Conservation (phyloP, 306 rosid genomes). For the Vigna trinervia region DNA sequence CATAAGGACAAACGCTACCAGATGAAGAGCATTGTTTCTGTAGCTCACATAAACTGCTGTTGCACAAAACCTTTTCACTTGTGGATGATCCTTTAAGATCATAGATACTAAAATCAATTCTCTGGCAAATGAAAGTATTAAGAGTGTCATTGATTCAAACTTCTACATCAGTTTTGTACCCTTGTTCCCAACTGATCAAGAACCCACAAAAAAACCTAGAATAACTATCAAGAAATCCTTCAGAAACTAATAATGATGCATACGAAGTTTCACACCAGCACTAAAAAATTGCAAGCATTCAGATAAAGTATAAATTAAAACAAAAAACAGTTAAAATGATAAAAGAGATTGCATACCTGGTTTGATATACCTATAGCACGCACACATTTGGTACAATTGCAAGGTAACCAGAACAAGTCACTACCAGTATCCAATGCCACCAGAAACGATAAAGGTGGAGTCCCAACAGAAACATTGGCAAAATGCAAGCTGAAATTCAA, state of each 20-base stretch:
- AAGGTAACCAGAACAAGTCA: constrained; percentile 92
- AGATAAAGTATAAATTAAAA: not conserved
- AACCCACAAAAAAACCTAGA: not conserved
- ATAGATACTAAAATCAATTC: constrained; percentile 59
- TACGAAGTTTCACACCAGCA: constrained; percentile 12
- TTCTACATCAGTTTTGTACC: constrained; percentile 26
- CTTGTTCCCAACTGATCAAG: not conserved
- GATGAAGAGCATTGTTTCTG: constrained; percentile 62
- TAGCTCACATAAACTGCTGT: constrained; percentile 61
- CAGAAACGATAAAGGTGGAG: constrained; percentile 69
- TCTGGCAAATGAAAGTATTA: constrained; percentile 52
- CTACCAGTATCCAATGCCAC: constrained; percentile 99
- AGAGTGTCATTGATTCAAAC: constrained; percentile 42
- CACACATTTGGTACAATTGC: constrained; percentile 77
- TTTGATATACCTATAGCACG: constrained; percentile 21
- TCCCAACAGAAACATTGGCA: constrained; percentile 88
- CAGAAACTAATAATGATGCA: constrained; percentile 3
- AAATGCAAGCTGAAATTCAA: constrained; percentile 81
- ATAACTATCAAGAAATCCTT: constrained; percentile 21
- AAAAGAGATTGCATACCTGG: constrained; percentile 44
- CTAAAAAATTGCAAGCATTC: not conserved
- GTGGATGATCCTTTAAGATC: constrained; percentile 68
- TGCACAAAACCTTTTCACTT: constrained; percentile 68
- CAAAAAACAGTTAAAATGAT: not conserved
- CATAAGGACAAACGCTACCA: constrained; percentile 60